Evolutionary conservation across 1,284 basidiomycete genomes (phyloP), one percentile per base, ranked within the genome.

Genomic region (Inonotus obliquus): DNA sequence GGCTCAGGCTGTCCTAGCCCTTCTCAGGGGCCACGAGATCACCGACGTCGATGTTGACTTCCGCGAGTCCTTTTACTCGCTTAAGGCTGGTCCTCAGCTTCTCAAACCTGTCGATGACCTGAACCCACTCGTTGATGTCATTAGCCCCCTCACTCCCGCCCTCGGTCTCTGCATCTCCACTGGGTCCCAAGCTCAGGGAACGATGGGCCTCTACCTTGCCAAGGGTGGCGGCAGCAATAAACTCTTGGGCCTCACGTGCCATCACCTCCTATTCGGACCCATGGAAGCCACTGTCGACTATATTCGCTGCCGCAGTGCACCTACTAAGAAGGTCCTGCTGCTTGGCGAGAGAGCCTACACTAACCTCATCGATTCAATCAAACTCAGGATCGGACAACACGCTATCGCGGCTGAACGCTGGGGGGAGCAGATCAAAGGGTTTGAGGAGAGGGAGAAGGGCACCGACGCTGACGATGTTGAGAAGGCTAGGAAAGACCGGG

Each of bases 41-140:
- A n/a, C n/a, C n/a, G 75, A 61, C 59, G 74, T 65, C 61, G 74
- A 72, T 0, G 74, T 79, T 2, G 77, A 79, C 67, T 79, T 75
- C 75, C 39, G 67, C 1, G 77, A 78, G 70, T 73, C 69, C 0
- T 69, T 70, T 56, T 11, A 57, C 29, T 52, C 67, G 66, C 71
- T 44, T 66, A 68, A 75, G 6, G 17, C 38, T 27, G 65, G 69
- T 60, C 65, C 56, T 32, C 61, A 63, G 17, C 70, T 75, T 59
- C 29, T 75, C 66, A 64, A 60, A 25, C 39, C 64, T 64, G 66
- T 66, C 61, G 51, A 37, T 56, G 44, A 44, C 59, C 11, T 57
- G 14, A 48, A 74, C 66, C 39, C 68, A 52, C 69, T 66, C 38
- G 67, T 61, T 23, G 67, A 71, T 39, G 68, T 74, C 63, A 67